Evolutionary conservation across 2,329 filamentous ascomycete species (phyloP), one percentile per base, ranked within the genome.

Genomic region (Nannizzia gypsea): DNA sequence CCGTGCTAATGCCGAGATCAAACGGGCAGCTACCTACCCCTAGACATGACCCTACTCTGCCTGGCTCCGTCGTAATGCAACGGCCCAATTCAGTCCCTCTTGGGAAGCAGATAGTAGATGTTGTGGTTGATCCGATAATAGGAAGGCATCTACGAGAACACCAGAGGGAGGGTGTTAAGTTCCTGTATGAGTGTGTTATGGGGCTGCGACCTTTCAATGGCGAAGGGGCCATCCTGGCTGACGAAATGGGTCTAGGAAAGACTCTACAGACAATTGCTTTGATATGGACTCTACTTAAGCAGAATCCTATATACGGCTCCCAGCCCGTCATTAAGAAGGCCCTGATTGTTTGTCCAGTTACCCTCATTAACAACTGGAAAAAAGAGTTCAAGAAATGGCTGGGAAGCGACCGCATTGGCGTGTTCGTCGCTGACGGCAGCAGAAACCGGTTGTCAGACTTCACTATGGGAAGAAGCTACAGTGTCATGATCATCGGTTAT

Each of bases 141-240:
- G 74, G 77, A 6, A 83, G 81, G 63, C 79, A 83, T 64, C 74
- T 89, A 6, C 80, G 85, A 28, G 80, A 82, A 11, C 86, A 89
- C 68, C 86, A 89, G 67, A 78, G 83, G 13, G 82, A 86, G 66
- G 86, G 86, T 22, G 84, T 89, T 0, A 76, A 81, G 56, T 89
- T 89, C 66, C 70, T 89, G 48, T 89, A 89, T 66, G 86, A 89
- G 71, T 88, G 86, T 67, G 83, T 89, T 0, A 89, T 89, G 86
- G 86, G 86, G 3, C 81, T 88, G 78, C 79, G 84, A 46, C 74
- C 78, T 46, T 84, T 81, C 63, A 82, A 82, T 65, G 85, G 86
- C 1, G 80, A 86, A 70, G 86, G 86, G 24, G 86, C 85, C 2
- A 84, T 89, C 61, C 74, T 89, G 56, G 86, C 86, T 1, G 86